Evolutionary conservation across 1,284 basidiomycete species (phyloP).

Genomic region (Rugosomyces carneus): DNA sequence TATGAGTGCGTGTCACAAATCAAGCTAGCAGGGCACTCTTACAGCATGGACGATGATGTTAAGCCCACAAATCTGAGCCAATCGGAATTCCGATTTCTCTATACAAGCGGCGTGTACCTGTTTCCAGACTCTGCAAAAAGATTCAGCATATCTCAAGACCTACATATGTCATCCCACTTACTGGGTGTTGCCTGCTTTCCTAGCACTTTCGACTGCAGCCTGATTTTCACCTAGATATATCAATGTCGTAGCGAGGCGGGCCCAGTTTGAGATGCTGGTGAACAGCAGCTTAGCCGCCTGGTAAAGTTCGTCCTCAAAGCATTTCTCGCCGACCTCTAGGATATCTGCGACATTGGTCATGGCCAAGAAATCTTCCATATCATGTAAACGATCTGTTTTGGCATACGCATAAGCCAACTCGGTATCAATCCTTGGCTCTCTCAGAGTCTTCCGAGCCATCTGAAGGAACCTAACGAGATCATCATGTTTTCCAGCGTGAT

Average conservation of each 20-base stretch:
- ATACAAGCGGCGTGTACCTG: conserved; percentile 99
- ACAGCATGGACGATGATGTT: conserved; percentile 92
- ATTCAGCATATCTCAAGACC: conserved; percentile 5
- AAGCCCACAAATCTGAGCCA: conserved; percentile 98
- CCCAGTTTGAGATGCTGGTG: conserved; percentile 98
- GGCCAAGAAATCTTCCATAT: conserved; percentile 98
- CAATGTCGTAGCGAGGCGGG: conserved; percentile 93
- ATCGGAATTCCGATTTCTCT: conserved; percentile 93
- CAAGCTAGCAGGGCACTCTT: conserved; percentile 23
- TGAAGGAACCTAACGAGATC: conserved; percentile 97
- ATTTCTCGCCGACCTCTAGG: conserved; percentile 96
- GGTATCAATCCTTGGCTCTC: conserved; percentile 98
- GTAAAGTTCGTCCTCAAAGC: conserved; percentile 97
- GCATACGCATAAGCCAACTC: conserved; percentile 96
- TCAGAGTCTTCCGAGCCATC: conserved; percentile 97
- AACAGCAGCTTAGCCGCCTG: conserved; percentile 96
- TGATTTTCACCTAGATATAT: conserved; percentile 99
- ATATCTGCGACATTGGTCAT: conserved; percentile 99
- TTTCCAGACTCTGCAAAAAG: conserved; percentile 90
- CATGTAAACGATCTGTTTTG: conserved; percentile 93
- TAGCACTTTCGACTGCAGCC: conserved; percentile 94
- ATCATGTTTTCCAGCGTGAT: conserved; percentile 95
- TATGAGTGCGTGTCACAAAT: neutral
- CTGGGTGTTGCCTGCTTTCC: conserved; percentile 99
- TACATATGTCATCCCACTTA: conserved; percentile 31